Evolutionary conservation across 495 filamentous ascomycete genomes (phyloP).

Genomic region (Corynascus novoguineensis): DNA sequence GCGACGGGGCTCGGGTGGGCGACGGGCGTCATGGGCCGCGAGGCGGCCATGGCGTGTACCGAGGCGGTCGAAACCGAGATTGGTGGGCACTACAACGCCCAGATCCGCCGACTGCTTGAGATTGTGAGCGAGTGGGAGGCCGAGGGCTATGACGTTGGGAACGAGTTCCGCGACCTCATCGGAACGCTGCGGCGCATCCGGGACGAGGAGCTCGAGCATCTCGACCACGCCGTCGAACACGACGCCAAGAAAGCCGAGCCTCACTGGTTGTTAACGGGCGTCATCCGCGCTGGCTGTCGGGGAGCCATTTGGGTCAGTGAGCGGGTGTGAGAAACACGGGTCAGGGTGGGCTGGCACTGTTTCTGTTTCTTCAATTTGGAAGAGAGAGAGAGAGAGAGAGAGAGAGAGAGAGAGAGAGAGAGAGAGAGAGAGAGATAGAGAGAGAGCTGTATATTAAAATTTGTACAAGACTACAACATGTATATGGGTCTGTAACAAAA

Average conservation of each 20-base stretch:
- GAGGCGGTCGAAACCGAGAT: constrained; percentile 99
- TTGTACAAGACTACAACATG: constrained; percentile 4
- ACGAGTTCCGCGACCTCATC: constrained; percentile 70
- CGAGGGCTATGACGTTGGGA: constrained; percentile 68
- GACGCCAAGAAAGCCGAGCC: constrained; percentile 84
- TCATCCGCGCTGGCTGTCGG: constrained; percentile 81
- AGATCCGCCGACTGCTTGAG: constrained; percentile 71
- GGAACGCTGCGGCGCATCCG: constrained; percentile 72
- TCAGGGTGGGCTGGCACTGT: too few relatives aligned
- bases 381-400: too few relatives aligned
- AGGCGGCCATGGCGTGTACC: constrained; percentile 97
- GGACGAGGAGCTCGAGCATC: constrained; percentile 94
- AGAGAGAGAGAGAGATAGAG: too few relatives aligned
- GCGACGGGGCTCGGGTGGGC: constrained; percentile 83
- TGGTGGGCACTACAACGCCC: constrained; percentile 89
- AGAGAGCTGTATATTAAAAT: neutral
- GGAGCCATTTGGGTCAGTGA: constrained; percentile 93
- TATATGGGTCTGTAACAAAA: constrained; percentile 2
- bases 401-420: too few relatives aligned
- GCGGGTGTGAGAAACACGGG: constrained; percentile 47
- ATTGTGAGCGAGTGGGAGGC: constrained; percentile 66
- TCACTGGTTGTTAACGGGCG: constrained; percentile 80
- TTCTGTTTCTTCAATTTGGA: too few relatives aligned
- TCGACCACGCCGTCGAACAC: constrained; percentile 90
- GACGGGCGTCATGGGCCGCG: constrained; percentile 82